phyloP scores from a whole-genome alignment of 345 rosid species.

The Odontarrhena argentea region DNA sequence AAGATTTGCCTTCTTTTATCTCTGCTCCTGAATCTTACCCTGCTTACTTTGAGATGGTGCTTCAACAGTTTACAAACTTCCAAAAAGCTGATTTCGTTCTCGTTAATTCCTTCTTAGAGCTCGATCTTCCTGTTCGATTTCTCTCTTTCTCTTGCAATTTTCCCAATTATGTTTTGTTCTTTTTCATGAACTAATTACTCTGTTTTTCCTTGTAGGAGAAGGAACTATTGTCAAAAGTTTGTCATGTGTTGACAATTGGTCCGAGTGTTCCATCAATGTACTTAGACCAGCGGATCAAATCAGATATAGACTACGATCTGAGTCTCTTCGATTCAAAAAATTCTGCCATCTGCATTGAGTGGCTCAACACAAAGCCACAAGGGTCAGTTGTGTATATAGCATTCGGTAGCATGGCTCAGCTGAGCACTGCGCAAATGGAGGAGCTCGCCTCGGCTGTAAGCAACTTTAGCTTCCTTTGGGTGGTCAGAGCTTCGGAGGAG shows the following conservation, averaged over 20 bases:
- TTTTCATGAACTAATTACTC: constrained; percentile 1
- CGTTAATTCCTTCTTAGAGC: constrained; percentile 49
- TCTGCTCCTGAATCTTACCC: constrained; percentile 50
- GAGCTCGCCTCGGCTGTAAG: constrained; percentile 58
- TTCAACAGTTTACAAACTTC: constrained; percentile 51
- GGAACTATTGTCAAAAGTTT: constrained; percentile 48
- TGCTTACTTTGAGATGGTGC: constrained; percentile 53
- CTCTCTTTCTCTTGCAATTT: constrained; percentile 13
- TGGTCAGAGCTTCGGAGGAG: constrained; percentile 50
- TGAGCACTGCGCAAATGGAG: constrained; percentile 47
- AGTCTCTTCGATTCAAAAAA: constrained; percentile 41
- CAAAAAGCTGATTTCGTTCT: constrained; percentile 54
- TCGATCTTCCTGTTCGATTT: constrained; percentile 42
- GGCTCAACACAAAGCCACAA: constrained; percentile 55
- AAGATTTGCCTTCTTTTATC: constrained; percentile 63
- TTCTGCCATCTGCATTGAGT: constrained; percentile 35
- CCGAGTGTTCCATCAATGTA: constrained; percentile 71
- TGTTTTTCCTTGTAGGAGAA: constrained; percentile 40
- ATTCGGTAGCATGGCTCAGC: constrained; percentile 60
- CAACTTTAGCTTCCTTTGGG: constrained; percentile 57
- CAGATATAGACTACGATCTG: constrained; percentile 52
- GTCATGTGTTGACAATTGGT: constrained; percentile 52
- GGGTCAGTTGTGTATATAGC: constrained; percentile 62
- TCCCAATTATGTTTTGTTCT: not conserved
- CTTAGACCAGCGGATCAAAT: constrained; percentile 49